Conservation (phyloP, 768 basidiomycete species). For the Floccularia luteovirens region DNA sequence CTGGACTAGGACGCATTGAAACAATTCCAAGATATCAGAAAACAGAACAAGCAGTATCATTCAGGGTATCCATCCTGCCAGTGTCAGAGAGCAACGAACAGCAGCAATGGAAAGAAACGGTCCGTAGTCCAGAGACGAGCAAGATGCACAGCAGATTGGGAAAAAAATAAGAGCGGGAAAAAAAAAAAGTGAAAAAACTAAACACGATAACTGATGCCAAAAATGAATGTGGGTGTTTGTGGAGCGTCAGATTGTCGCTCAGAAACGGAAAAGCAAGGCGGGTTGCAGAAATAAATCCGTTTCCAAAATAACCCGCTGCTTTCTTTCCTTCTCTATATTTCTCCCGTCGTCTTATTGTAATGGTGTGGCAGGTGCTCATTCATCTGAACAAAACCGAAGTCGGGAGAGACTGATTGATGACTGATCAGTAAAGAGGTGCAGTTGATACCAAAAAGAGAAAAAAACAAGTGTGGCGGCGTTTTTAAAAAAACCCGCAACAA, state of each 20-base stretch:
- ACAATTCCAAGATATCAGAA: not conserved
- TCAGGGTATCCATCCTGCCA: not conserved
- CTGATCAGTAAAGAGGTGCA: conserved; percentile 36
- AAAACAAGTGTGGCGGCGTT: conserved; percentile 6
- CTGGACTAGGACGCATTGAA: not conserved
- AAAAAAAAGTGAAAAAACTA: conserved; percentile 5
- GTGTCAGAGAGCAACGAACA: not conserved
- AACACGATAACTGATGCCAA: not conserved
- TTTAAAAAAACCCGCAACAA: conserved; percentile 5
- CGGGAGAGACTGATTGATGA: conserved; percentile 61
- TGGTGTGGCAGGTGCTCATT: conserved; percentile 65
- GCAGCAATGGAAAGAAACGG: conserved; percentile 8
- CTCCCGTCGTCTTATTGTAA: conserved; percentile 51
- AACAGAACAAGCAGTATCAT: not conserved
- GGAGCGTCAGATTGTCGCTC: no score
- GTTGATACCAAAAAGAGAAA: conserved; percentile 4
- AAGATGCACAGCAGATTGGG: conserved; percentile 4
- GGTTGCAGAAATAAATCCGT: conserved; percentile 1
- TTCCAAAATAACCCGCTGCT: conserved; percentile 7
- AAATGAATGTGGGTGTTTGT: no score
- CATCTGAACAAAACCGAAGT: conserved; percentile 80
- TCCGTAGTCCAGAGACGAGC: conserved; percentile 1
- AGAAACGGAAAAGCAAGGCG: not conserved
- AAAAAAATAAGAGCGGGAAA: conserved; percentile 8
- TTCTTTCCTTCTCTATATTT: conserved; percentile 27